Evolutionary conservation across 139 green algal species (phyloP).

Genomic region (Ettlia oleoabundans): DNA sequence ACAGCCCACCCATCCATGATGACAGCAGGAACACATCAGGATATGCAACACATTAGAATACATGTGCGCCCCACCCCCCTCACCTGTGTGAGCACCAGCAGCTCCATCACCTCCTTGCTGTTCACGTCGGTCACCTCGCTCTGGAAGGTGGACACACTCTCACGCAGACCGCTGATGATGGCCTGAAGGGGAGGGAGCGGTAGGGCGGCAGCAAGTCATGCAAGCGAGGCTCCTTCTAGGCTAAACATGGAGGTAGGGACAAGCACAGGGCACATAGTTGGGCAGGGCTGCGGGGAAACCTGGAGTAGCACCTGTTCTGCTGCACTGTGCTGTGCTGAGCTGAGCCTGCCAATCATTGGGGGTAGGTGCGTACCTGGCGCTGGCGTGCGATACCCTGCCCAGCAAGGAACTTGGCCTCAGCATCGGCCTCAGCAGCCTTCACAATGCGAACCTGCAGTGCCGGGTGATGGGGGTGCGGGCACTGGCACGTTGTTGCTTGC

Average conservation of each 20-base stretch:
- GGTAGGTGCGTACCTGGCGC: conserved; percentile 35
- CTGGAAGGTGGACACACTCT: conserved; percentile 85
- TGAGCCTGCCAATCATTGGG: not conserved
- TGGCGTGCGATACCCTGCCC: conserved; percentile 82
- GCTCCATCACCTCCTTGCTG: conserved; percentile 80
- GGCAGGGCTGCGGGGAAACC: too few relatives aligned
- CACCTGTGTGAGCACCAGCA: conserved; percentile 73
- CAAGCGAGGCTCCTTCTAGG: too few relatives aligned
- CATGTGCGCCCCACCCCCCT: not conserved
- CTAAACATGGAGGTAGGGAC: too few relatives aligned
- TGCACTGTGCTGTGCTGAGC: too few relatives aligned
- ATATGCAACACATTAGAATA: too few relatives aligned
- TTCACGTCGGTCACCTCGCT: conserved; percentile 59
- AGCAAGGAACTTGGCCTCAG: conserved; percentile 93
- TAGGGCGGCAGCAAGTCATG: too few relatives aligned
- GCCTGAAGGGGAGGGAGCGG: conserved; percentile 55
- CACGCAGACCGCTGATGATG: conserved; percentile 91
- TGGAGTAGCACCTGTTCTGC: too few relatives aligned
- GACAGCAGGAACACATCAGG: too few relatives aligned
- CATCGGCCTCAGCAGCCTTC: conserved; percentile 94
- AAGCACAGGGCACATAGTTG: too few relatives aligned
- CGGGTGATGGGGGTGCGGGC: not conserved
- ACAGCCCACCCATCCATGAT: too few relatives aligned
- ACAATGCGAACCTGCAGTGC: conserved; percentile 61
- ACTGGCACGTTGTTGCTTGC: not conserved